Base-by-base conservation (phyloP, 352 stramenopile species). In the Halophytophthora polymorphica region DNA sequence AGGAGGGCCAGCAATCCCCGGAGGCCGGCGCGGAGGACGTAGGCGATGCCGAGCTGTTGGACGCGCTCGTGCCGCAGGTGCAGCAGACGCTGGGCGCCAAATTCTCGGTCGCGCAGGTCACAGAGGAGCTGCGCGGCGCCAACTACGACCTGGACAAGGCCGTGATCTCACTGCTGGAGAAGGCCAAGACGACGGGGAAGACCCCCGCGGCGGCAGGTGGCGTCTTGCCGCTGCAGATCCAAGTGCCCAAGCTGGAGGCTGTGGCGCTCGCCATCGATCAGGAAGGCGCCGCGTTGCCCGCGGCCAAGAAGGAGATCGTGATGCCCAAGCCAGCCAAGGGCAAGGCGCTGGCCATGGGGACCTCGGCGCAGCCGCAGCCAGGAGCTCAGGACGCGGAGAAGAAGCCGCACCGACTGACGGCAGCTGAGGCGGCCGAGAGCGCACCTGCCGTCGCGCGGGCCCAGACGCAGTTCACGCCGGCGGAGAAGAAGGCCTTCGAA, bases 71-170 rank as follows among this genome's bases (percentile, higher is more conserved):
- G 36, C 79, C 76, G 25, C 72, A 88, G 37, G 75, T 90, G 15
- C 69, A 73, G 36, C 62, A 68, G 21, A 69, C 64, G 7, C 54
- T 86, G 4, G 75, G 81, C 28, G 66, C 40, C 50, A 75, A 72
- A 29, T 86, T 89, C 45, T 71, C 77, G 17, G 45, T 73, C 21
- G 44, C 67, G n/a, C 72, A 90, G 62, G 71, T 92, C 51, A 66
- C 73, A 3, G 73, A 88, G 23, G 77, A 86, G 53, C 58, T 93
- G 40, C 78, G 83, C 33, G 53, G 46, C 10, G 51, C 77, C 58
- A 93, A 93, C 55, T 93, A 93, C 56, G 82, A 93, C 45, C 39
- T 87, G 42, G 81, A 92, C 53, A 79, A 85, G 55, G 63, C 83
- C 0, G 79, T 92, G 13, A 71, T 90, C 28, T 73, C 71, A 44